phyloP scores from a whole-genome alignment of 208 protist genomes.

The Acanthamoeba triangularis region DNA sequence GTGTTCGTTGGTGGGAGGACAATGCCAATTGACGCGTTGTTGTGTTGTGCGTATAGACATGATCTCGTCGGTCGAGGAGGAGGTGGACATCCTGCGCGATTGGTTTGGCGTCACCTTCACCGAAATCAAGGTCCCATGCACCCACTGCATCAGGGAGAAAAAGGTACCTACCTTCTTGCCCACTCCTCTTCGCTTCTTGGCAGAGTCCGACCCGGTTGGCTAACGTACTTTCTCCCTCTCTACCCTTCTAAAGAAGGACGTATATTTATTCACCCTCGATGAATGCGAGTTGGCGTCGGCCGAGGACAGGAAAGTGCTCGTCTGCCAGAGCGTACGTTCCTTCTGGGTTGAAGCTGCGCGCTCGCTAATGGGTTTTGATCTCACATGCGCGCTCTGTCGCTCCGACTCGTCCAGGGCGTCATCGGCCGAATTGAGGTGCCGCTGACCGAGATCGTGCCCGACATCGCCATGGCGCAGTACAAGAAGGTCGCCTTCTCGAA shows the following conservation, averaged over 20 bases:
- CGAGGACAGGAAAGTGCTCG: slow-evolving; percentile 35
- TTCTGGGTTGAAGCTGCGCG: background rate
- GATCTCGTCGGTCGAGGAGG: slow-evolving; percentile 67
- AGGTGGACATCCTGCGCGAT: slow-evolving; percentile 59
- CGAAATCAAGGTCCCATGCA: slow-evolving; percentile 49
- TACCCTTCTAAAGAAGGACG: background rate
- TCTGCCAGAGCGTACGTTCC: slow-evolving; percentile 38
- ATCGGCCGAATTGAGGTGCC: slow-evolving; percentile 24
- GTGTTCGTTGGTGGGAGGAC: background rate
- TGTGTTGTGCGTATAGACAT: background rate
- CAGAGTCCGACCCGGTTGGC: too few species aligned
- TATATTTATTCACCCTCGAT: slow-evolving; percentile 61
- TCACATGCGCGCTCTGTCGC: background rate
- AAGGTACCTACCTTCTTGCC: background rate
- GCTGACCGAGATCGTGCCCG: slow-evolving; percentile 60
- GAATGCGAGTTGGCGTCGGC: slow-evolving; percentile 60
- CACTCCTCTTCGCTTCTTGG: background rate
- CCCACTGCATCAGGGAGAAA: slow-evolving; percentile 61
- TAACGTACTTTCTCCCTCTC: background rate
- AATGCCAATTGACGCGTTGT: too few species aligned
- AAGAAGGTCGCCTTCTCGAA: slow-evolving; percentile 61
- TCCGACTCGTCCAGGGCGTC: background rate
- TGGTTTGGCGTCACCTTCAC: slow-evolving; percentile 72
- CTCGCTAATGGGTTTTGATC: background rate
- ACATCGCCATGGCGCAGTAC: slow-evolving; percentile 72